These are phyloP conservation scores for Vanderwaltozyma tropicalis DNA, from an alignment of 805 yeast species.

Conservation along the genomic window DNA sequence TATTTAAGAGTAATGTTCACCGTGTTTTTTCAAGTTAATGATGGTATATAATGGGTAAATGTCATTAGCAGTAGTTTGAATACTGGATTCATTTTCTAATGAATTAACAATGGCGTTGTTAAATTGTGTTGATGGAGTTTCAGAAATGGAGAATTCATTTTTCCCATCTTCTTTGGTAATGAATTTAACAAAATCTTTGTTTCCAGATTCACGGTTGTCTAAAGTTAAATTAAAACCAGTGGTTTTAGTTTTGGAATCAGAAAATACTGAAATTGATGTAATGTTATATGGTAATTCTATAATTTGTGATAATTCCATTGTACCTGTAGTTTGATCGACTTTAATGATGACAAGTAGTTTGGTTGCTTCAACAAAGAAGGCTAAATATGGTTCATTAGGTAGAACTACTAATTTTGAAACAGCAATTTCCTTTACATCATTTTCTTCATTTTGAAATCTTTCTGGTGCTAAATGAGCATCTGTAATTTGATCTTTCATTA, in stretches of 20 bases:
- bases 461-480: slow-evolving; percentile 54
- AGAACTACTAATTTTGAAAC: slow-evolving; percentile 37
- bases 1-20: slow-evolving; percentile 34
- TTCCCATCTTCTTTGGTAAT: slow-evolving; percentile 13
- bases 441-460: slow-evolving; percentile 46
- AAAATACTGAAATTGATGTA: slow-evolving; percentile 19
- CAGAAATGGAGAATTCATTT: slow-evolving; percentile 17
- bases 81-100: slow-evolving; percentile 19
- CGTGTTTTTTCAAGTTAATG: slow-evolving; percentile 47
- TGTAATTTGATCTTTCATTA: slow-evolving; percentile 36
- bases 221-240: slow-evolving; percentile 28
- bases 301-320: slow-evolving; percentile 17
- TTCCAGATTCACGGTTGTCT: slow-evolving; percentile 21
- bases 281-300: slow-evolving; percentile 26
- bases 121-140: slow-evolving; percentile 10
- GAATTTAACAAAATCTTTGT: slow-evolving; percentile 12
- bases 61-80: slow-evolving; percentile 30
- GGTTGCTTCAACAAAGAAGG: slow-evolving; percentile 45
- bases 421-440: slow-evolving; percentile 40
- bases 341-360: slow-evolving; percentile 31
- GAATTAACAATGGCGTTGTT: slow-evolving; percentile 14
- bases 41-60: slow-evolving; percentile 41
- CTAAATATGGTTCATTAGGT: slow-evolving; percentile 24
- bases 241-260: slow-evolving; percentile 17
- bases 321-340: slow-evolving; percentile 14